Evolutionary conservation across 1,284 basidiomycete species (phyloP), one percentile per base, ranked within the genome.

Genomic region (Polyporus tsugae): DNA sequence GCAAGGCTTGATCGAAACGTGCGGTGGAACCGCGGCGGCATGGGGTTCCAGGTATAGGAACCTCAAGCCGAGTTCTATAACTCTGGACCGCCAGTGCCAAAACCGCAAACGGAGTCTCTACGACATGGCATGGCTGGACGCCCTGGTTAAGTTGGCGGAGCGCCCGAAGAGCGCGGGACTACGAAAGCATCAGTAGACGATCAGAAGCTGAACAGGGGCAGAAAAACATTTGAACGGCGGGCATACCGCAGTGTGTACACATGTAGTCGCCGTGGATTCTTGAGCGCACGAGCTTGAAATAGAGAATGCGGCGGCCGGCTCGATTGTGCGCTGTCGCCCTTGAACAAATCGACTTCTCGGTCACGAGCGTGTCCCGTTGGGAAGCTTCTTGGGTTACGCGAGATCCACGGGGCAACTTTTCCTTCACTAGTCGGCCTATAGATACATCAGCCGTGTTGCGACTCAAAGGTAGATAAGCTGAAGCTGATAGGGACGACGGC

Each of bases 21-120:
- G 33, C 57, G 36, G 57, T 22, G 57, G 36, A 33, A 29, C 53
- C 5, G 53, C 25, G 53, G 25, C 29, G 33, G 29, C 25, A 35
- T 10, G 19, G 36, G 35, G n/a, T n/a, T 7, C 33, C 57, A 10
- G n/a, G 36, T 38, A 38, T 58, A 58, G 35, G 57, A 58, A 58
- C 33, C 33, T 6, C n/a, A 36, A 38, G 33, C 57, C 36, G n/a
- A 5, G 36, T 22, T 38, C 57, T 58, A 4, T 25, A n/a, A 38
- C 36, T n/a, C n/a, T 38, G 57, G 57, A 58, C n/a, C 36, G n/a
- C 13, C 33, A 58, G 19, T 58, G n/a, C 57, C 57, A 58, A 38
- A 58, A 38, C n/a, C 11, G 33, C 57, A 58, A 58, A 22, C n/a
- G 22, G 10, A 22, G 36, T 19, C 57, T 6, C n/a, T 58, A 58